A percentile compares a stretch with the other conserved stretches of the same genome.
These are phyloP conservation scores for Aspergillus nanangensis DNA, from an alignment of 495 filamentous ascomycete genomes.

Conservation along the genomic window DNA sequence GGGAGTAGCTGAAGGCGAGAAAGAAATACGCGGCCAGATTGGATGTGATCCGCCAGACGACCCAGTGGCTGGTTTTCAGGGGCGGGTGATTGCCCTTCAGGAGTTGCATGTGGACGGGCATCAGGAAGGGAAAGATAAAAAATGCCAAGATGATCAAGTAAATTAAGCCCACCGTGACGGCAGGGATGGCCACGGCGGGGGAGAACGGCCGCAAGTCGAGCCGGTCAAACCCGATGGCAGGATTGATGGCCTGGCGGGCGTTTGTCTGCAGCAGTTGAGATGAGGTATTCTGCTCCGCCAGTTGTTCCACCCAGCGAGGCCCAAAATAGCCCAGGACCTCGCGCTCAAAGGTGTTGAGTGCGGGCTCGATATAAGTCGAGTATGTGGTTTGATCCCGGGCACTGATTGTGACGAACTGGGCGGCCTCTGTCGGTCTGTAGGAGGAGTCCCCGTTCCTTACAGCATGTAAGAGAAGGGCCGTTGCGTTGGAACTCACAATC, in stretches of 20 bases:
- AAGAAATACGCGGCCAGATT: conserved; percentile 61
- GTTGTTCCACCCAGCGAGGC: conserved; percentile 38
- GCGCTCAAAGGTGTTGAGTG: conserved; percentile 39
- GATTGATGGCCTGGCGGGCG: conserved; percentile 56
- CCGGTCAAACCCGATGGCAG: conserved; percentile 56
- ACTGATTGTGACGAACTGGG: conserved; percentile 54
- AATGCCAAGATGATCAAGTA: conserved; percentile 72
- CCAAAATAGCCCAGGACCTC: conserved; percentile 47
- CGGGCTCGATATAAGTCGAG: conserved; percentile 50
- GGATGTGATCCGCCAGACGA: conserved; percentile 56
- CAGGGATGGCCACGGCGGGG: conserved; percentile 51
- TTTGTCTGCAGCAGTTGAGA: conserved; percentile 39
- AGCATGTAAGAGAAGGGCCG: conserved; percentile 50
- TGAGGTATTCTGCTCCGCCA: conserved; percentile 29
- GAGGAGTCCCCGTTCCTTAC: conserved; percentile 51
- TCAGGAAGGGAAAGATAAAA: conserved; percentile 67
- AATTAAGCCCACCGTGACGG: conserved; percentile 63
- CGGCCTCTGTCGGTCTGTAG: conserved; percentile 60
- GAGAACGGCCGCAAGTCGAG: conserved; percentile 61
- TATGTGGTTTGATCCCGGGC: conserved; percentile 55
- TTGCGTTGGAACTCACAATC: conserved; percentile 63
- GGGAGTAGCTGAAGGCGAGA: conserved; percentile 61
- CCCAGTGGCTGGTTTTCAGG: conserved; percentile 54
- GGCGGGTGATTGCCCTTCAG: conserved; percentile 50
- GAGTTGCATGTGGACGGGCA: conserved; percentile 61